phyloP scores from a whole-genome alignment of 1,284 basidiomycete genomes.

The Cutaneotrichosporon sp. region DNA sequence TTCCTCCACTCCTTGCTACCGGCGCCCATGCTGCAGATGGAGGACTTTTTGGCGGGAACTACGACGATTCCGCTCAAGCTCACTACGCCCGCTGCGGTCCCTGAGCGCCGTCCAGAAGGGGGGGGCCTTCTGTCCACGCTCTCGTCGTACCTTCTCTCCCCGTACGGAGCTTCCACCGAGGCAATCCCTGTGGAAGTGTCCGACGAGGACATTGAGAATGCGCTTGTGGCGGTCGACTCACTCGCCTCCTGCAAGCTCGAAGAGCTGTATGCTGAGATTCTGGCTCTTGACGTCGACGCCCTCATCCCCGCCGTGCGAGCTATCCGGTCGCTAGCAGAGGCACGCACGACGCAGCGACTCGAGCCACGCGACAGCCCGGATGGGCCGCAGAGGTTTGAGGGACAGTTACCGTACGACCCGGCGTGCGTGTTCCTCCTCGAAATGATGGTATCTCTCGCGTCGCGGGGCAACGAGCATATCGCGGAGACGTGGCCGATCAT shows the following conservation, averaged over 20 bases:
- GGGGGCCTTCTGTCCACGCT: conserved; percentile 90
- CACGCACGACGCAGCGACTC: conserved; percentile 35
- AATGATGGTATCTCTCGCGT: conserved; percentile 82
- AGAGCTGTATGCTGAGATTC: conserved; percentile 87
- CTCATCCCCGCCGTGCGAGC: conserved; percentile 76
- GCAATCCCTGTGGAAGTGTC: conserved; percentile 66
- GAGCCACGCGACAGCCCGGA: conserved; percentile 57
- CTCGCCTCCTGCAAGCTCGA: conserved; percentile 89
- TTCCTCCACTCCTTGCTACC: conserved; percentile 91
- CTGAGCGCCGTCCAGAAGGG: conserved; percentile 67
- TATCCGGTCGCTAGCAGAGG: conserved; percentile 80
- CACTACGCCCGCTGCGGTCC: conserved; percentile 59
- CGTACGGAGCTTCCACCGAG: conserved; percentile 71
- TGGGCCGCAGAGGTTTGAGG: conserved; percentile 32
- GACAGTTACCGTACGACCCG: conserved; percentile 80
- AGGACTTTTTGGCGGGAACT: conserved; percentile 86
- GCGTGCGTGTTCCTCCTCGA: conserved; percentile 90
- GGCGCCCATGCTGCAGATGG: conserved; percentile 84
- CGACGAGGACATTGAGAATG: conserved; percentile 86
- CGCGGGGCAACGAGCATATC: conserved; percentile 68
- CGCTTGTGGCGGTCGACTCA: conserved; percentile 91
- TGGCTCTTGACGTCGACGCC: conserved; percentile 71
- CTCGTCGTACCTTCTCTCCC: conserved; percentile 94
- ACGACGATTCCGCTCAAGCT: conserved; percentile 83
- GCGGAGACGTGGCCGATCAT: conserved; percentile 88